Conservation (phyloP, 768 basidiomycete genomes). For the Phlebiopsis flavidoalba region DNA sequence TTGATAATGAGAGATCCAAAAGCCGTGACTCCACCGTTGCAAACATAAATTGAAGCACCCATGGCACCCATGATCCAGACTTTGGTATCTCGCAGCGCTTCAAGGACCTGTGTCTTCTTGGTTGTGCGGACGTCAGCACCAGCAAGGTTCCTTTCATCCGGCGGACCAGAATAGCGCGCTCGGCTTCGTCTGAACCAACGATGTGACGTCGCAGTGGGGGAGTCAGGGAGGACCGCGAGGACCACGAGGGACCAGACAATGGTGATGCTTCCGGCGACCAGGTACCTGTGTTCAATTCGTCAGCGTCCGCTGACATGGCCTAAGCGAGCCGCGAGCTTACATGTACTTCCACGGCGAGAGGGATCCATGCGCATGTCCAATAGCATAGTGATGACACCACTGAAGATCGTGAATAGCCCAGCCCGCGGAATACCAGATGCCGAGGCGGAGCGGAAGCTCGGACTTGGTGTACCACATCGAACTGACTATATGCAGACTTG, state of each 20-base stretch:
- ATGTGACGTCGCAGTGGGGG: slow-evolving; percentile 5
- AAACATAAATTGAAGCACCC: slow-evolving; percentile 6
- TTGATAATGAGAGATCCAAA: slow-evolving; percentile 11
- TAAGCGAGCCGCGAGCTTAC: background rate
- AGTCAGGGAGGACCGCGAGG: slow-evolving; percentile 3
- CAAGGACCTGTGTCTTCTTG: slow-evolving; percentile 3
- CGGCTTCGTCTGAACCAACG: slow-evolving; percentile 10
- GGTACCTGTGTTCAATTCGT: background rate
- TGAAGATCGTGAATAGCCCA: slow-evolving; percentile 10
- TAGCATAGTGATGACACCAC: slow-evolving; percentile 8
- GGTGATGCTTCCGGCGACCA: slow-evolving; percentile 8
- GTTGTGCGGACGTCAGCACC: slow-evolving; percentile 2
- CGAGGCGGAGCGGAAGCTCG: slow-evolving; percentile 9
- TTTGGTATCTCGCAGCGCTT: slow-evolving; percentile 6
- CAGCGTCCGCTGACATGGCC: background rate
- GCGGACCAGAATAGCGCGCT: slow-evolving; percentile 5
- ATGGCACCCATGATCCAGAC: slow-evolving; percentile 8
- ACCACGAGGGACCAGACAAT: slow-evolving; percentile 8
- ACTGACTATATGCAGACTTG: background rate
- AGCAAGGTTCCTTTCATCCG: slow-evolving; percentile 5
- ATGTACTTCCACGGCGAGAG: slow-evolving; percentile 11
- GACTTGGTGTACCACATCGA: slow-evolving; percentile 13
- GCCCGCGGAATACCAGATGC: slow-evolving; percentile 10
- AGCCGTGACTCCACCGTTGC: slow-evolving; percentile 10
- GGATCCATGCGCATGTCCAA: slow-evolving; percentile 6